phyloP scores from a whole-genome alignment of 768 basidiomycete species.

The Suillus occidentalis region DNA sequence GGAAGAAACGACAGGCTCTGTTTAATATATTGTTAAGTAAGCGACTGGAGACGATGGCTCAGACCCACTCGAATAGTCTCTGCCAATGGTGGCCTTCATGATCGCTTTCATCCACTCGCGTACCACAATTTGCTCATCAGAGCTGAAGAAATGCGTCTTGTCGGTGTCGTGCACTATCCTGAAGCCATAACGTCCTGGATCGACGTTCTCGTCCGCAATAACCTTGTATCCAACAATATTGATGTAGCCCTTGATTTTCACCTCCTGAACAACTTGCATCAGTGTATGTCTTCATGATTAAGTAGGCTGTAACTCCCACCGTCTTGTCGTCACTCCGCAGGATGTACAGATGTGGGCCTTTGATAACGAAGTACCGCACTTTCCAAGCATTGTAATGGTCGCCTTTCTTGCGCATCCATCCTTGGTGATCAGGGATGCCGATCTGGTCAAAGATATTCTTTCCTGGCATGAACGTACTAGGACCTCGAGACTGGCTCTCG shows the following conservation, averaged over 20 bases:
- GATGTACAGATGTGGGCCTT: conserved; percentile 89
- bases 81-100: conserved; percentile 96
- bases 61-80: conserved; percentile 85
- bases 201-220: conserved; percentile 86
- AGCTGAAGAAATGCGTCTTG: conserved; percentile 89
- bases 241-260: conserved; percentile 94
- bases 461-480: conserved; percentile 52
- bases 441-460: conserved; percentile 86
- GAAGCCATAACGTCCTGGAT: conserved; percentile 95
- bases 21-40: neutral
- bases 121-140: conserved; percentile 78
- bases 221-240: conserved; percentile 91
- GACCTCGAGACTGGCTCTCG: conserved; percentile 18
- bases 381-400: conserved; percentile 96
- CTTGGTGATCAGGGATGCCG: conserved; percentile 83
- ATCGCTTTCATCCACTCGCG: conserved; percentile 99
- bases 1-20: conserved; percentile 93
- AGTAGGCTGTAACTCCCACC: conserved; percentile 13
- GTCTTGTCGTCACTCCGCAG: conserved; percentile 71
- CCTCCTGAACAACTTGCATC: conserved; percentile 56
- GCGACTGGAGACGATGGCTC: neutral
- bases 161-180: conserved; percentile 87
- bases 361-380: conserved; percentile 85
- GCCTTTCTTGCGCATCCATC: conserved; percentile 96
- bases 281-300: neutral